Percentiles rank a stretch among this genome's conserved stretches.
Evolutionary conservation across 1,139 yeast species (phyloP).

Genomic region (Arxiozyma heterogenica): DNA sequence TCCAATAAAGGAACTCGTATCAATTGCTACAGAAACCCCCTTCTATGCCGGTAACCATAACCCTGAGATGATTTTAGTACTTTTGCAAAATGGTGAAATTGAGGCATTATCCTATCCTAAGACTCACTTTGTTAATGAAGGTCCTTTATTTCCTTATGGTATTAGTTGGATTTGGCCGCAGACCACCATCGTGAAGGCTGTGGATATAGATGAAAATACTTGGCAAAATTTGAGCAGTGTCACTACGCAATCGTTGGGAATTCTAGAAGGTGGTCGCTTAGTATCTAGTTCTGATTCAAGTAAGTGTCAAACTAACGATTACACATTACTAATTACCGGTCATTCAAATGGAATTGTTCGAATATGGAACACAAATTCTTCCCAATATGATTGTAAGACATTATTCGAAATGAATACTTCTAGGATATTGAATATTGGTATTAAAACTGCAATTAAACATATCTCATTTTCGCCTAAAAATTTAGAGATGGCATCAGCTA

Average conservation of each 20-base stretch:
- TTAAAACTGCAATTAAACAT: slow-evolving; percentile 39
- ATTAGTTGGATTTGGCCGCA: slow-evolving; percentile 72
- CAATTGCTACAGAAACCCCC: slow-evolving; percentile 49
- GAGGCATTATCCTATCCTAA: slow-evolving; percentile 45
- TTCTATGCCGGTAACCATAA: slow-evolving; percentile 63
- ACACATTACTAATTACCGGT: slow-evolving; percentile 63
- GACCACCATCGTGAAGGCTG: slow-evolving; percentile 45
- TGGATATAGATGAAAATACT: slow-evolving; percentile 49
- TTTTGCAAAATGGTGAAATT: slow-evolving; percentile 51
- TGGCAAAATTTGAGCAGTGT: slow-evolving; percentile 58
- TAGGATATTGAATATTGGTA: slow-evolving; percentile 38
- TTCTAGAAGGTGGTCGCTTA: slow-evolving; percentile 75
- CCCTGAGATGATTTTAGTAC: slow-evolving; percentile 50
- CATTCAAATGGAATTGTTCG: slow-evolving; percentile 74
- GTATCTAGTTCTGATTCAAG: slow-evolving; percentile 46
- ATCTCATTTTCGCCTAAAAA: slow-evolving; percentile 70
- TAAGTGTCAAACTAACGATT: background rate
- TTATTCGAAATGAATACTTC: slow-evolving; percentile 48
- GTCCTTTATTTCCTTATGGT: slow-evolving; percentile 67
- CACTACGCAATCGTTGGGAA: slow-evolving; percentile 1
- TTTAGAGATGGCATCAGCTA: slow-evolving; percentile 60
- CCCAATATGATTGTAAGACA: slow-evolving; percentile 55
- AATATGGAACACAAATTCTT: slow-evolving; percentile 72
- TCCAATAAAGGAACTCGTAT: slow-evolving; percentile 39
- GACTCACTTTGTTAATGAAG: slow-evolving; percentile 47